These are phyloP conservation scores for Colletotrichum paranaense DNA, from an alignment of 2,329 filamentous ascomycete species.

Conservation along the genomic window DNA sequence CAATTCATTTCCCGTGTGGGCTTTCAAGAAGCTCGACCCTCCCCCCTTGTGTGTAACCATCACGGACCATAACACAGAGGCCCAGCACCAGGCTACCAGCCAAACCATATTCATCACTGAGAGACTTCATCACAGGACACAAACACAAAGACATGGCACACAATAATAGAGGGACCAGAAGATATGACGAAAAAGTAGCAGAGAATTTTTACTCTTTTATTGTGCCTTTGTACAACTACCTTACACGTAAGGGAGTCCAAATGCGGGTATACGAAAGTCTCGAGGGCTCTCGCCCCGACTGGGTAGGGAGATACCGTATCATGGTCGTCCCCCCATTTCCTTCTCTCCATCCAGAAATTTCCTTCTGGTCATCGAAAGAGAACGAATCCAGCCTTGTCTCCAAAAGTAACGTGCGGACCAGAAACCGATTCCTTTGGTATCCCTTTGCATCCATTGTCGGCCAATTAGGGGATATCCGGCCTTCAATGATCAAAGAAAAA, in stretches of 20 bases:
- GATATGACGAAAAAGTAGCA: constrained; percentile 10
- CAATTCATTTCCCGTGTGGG: constrained; percentile 4
- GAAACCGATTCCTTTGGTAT: neutral
- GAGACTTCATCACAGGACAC: neutral
- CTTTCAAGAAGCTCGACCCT: neutral
- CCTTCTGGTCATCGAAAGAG: constrained; percentile 12
- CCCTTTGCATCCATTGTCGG: constrained; percentile 5
- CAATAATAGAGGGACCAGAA: neutral
- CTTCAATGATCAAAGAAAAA: neutral
- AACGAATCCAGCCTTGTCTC: constrained; percentile 29
- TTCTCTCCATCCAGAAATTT: constrained; percentile 20
- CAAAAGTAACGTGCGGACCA: constrained; percentile 30
- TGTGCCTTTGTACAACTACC: constrained; percentile 53
- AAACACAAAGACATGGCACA: neutral
- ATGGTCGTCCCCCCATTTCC: constrained; percentile 6
- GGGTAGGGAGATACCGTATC: constrained; percentile 30
- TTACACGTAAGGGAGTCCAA: constrained; percentile 45
- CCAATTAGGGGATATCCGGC: constrained; percentile 36
- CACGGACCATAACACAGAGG: neutral
- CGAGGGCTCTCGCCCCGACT: constrained; percentile 21
- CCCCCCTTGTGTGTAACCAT: neutral
- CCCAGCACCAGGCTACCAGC: too few relatives aligned
- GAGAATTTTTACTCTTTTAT: constrained; percentile 50
- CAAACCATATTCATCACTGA: neutral
- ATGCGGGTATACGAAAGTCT: constrained; percentile 24